phyloP scores from a whole-genome alignment of 169 alveolate genomes.

The Plasmodium blacklocki region DNA sequence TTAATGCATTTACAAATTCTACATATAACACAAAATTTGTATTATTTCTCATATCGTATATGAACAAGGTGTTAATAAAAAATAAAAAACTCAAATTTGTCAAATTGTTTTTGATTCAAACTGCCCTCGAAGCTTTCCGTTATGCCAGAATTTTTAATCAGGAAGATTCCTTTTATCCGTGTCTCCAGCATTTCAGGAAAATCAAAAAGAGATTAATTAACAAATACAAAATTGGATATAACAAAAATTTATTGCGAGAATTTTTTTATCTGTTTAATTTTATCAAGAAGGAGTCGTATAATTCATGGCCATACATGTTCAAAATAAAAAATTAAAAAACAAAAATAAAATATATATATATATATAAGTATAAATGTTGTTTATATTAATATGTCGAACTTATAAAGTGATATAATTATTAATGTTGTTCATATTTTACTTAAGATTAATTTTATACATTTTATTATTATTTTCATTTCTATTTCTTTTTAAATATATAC shows the following conservation, averaged over 20 bases:
- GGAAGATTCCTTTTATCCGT: conserved; percentile 27
- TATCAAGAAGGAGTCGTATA: conserved; percentile 24
- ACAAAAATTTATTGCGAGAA: conserved; percentile 2
- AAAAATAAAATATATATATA: not conserved
- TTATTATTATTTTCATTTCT: no score
- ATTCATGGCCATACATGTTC: conserved; percentile 74
- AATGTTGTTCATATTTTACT: no score
- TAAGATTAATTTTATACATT: no score
- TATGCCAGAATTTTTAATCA: conserved; percentile 37
- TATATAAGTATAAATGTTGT: no score
- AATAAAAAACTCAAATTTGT: conserved; percentile 62
- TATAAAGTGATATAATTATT: no score
- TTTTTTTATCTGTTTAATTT: conserved; percentile 14
- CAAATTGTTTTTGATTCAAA: conserved; percentile 50
- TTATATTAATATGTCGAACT: no score
- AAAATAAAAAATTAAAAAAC: conserved; percentile 4
- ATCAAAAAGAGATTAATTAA: conserved; percentile 28
- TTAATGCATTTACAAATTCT: conserved; percentile 55
- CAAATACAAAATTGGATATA: conserved; percentile 31
- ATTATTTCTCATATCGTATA: conserved; percentile 37
- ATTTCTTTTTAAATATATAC: not conserved
- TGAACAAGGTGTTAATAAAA: conserved; percentile 49
- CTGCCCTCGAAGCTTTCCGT: conserved; percentile 56
- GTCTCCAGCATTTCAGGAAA: conserved; percentile 22
- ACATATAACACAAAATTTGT: conserved; percentile 44